These are phyloP conservation scores for Crucibulum cyathiforme DNA, from an alignment of 1,284 basidiomycete species.

Conservation along the genomic window DNA sequence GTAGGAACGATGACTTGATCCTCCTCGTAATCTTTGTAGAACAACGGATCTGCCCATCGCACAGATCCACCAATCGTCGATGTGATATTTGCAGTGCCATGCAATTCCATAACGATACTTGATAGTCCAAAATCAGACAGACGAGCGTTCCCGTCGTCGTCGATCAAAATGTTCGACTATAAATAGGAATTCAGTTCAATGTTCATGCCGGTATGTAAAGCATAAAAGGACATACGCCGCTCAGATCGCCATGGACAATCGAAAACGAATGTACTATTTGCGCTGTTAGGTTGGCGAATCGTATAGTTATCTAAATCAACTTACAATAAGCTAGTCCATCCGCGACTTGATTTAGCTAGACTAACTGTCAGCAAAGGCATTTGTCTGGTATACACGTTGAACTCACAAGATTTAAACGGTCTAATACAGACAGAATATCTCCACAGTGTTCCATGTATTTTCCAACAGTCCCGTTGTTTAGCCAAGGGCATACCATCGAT, in stretches of 20 bases:
- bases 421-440: slow-evolving; percentile 41
- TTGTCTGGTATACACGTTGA: not conserved
- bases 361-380: not conserved
- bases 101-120: slow-evolving; percentile 40
- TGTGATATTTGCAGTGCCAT: slow-evolving; percentile 26
- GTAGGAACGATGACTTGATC: slow-evolving; percentile 23
- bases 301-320: slow-evolving; percentile 4
- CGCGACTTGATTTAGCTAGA: slow-evolving; percentile 42
- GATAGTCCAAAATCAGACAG: slow-evolving; percentile 52
- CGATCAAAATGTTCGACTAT: slow-evolving; percentile 49
- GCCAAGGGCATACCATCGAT: slow-evolving; percentile 57
- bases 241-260: slow-evolving; percentile 49
- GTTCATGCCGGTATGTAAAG: not conserved
- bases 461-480: slow-evolving; percentile 50
- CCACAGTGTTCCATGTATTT: slow-evolving; percentile 48
- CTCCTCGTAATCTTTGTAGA: slow-evolving; percentile 31
- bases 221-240: slow-evolving; percentile 33
- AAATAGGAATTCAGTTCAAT: slow-evolving; percentile 3
- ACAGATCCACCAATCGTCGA: slow-evolving; percentile 44
- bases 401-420: slow-evolving; percentile 41
- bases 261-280: slow-evolving; percentile 41
- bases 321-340: slow-evolving; percentile 44
- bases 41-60: slow-evolving; percentile 43
- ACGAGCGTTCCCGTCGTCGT: slow-evolving; percentile 38
- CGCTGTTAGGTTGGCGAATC: not conserved